Conservation (phyloP, 2,329 filamentous ascomycete species). For the Neophaeococcomyces aloes region DNA sequence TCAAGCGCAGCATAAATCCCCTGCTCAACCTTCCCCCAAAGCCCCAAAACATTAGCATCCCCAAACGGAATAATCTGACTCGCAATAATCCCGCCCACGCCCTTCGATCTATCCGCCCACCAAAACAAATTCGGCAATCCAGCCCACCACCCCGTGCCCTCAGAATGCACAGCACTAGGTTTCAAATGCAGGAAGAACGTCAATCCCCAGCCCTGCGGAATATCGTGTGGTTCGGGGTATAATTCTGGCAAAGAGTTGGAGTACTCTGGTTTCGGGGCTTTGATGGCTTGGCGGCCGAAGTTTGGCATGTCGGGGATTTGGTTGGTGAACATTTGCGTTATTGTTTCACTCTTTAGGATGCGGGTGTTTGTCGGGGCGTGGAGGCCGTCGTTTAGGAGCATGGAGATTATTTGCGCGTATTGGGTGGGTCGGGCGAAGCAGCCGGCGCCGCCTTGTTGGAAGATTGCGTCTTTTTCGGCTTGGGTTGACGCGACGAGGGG, state of each 20-base stretch:
- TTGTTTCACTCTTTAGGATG: constrained; percentile 47
- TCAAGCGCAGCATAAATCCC: constrained; percentile 15
- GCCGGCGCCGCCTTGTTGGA: constrained; percentile 53
- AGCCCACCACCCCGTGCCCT: constrained; percentile 46
- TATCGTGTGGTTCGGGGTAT: constrained; percentile 37
- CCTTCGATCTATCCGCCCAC: constrained; percentile 51
- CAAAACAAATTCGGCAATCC: constrained; percentile 52
- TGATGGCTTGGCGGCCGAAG: constrained; percentile 38
- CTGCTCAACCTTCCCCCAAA: constrained; percentile 20
- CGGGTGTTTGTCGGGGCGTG: constrained; percentile 45
- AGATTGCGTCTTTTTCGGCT: constrained; percentile 36
- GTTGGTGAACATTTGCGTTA: constrained; percentile 56
- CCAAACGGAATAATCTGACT: constrained; percentile 21
- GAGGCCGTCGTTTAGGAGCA: constrained; percentile 54
- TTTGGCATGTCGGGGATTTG: constrained; percentile 48
- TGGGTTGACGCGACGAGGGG: constrained; percentile 36
- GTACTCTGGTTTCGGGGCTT: constrained; percentile 40
- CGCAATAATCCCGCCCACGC: constrained; percentile 21
- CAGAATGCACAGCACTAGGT: constrained; percentile 41
- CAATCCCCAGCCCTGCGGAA: constrained; percentile 56
- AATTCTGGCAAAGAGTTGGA: constrained; percentile 43
- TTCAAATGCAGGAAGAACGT: constrained; percentile 45
- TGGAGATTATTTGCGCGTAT: constrained; percentile 49
- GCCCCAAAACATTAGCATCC: constrained; percentile 19
- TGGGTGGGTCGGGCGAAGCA: constrained; percentile 51